Evolutionary conservation across 805 yeast species (phyloP).

Genomic region (Alloascoidea africana): DNA sequence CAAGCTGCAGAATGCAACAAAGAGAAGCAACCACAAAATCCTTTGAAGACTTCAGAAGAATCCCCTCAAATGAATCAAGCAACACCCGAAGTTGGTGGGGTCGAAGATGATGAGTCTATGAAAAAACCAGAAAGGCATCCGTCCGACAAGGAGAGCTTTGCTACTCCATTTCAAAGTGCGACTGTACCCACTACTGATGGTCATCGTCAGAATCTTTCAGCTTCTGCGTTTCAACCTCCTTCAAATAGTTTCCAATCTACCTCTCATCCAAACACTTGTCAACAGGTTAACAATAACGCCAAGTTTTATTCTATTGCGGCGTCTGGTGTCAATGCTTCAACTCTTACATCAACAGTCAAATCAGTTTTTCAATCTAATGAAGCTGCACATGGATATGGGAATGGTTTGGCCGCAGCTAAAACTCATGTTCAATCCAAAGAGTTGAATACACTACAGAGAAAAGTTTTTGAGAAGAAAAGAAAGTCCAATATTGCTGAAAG

Average conservation of each 20-base stretch:
- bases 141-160: no score
- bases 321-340: conserved; percentile 26
- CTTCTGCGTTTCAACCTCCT: not conserved
- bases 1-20: conserved; percentile 5
- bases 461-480: conserved; percentile 17
- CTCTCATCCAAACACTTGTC: no score
- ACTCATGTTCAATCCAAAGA: conserved; percentile 41
- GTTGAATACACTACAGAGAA: conserved; percentile 29
- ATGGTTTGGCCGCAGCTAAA: conserved; percentile 46
- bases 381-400: conserved; percentile 17
- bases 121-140: no score
- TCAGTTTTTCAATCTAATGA: not conserved
- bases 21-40: conserved; percentile 4
- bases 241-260: not conserved
- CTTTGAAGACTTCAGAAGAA: not conserved
- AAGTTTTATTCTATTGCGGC: conserved; percentile 29
- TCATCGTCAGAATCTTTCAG: not conserved
- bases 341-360: conserved; percentile 4
- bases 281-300: not conserved
- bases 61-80: not conserved
- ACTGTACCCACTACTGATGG: not conserved
- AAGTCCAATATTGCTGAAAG: conserved; percentile 8
- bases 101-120: no score
- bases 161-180: no score
- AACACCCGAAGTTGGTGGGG: no score